Base-by-base conservation (phyloP, 1,284 basidiomycete genomes). In the Schizophyllum amplum region DNA sequence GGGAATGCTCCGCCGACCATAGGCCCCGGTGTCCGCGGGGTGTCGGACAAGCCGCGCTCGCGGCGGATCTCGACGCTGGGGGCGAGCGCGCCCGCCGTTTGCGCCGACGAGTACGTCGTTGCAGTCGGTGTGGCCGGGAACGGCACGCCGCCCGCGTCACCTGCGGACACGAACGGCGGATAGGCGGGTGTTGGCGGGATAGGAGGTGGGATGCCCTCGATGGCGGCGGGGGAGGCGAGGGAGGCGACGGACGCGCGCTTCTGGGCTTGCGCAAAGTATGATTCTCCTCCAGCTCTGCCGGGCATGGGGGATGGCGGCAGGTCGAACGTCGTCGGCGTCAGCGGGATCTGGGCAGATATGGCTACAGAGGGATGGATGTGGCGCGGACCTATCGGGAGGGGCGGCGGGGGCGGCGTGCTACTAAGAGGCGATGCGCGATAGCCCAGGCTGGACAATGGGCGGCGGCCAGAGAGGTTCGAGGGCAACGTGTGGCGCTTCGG, bases 101-200 rank as follows among this genome's bases (percentile, higher is more conserved):
- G 71, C 7, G 33, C 33, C 11, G 33, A 42, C 0, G 76, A 74
- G 61, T 84, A 81, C 23, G 79, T 42, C 33, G 33, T 42, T 17
- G 33, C 33, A 50, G 48, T 50, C 22, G 20, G 48, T 50, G 48
- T 42, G 13, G 13, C 17, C 7, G 33, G 33, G 33, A 42, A 42
- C 2, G 33, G 33, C 2, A 42, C 33, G 7, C 33, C 33, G 33
- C 17, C 33, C 17, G n/a, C n/a, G n/a, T n/a, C n/a, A n/a, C n/a
- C n/a, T n/a, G n/a, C 9, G 72, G 69, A 25, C 77, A 72, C 15
- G 77, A 60, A 62, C 20, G 61, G 55, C 0, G 84, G 76, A 66
- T 82, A 90, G 0, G 86, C 78, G 25, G 87, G 86, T 60, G 87
- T 87, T 6, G 87, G 83, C 0, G 88, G 87, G 2, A 86, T 87